Percentiles rank a stretch among this genome's conserved stretches.
These are phyloP conservation scores for Voacanga thouarsii DNA, from an alignment of 257 asterid genomes.

Conservation along the genomic window DNA sequence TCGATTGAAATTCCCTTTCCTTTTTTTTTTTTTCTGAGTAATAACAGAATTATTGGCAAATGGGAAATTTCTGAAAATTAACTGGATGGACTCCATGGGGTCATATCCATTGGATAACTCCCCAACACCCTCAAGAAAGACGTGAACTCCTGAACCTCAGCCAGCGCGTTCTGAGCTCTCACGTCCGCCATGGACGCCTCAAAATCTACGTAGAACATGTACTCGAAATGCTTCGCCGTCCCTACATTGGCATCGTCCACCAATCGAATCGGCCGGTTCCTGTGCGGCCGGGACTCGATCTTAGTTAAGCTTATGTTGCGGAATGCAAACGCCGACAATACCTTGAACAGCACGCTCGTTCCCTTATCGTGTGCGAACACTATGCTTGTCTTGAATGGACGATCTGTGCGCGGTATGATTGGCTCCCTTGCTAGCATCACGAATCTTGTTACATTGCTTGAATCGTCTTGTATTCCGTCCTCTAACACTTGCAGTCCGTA, in stretches of 20 bases:
- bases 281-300: conserved; percentile 86
- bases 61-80: background rate
- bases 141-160: conserved; percentile 90
- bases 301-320: conserved; percentile 72
- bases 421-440: conserved; percentile 93
- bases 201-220: conserved; percentile 77
- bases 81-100: conserved; percentile 69
- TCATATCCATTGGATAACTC: conserved; percentile 93
- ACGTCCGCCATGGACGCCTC: conserved; percentile 93
- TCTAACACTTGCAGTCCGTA: conserved; percentile 62
- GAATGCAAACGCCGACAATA: conserved; percentile 78
- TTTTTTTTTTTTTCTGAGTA: background rate
- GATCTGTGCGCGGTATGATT: conserved; percentile 68
- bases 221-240: conserved; percentile 77
- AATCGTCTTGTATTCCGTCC: conserved; percentile 81
- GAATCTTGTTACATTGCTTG: conserved; percentile 80
- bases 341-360: conserved; percentile 73
- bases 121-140: conserved; percentile 87
- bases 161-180: conserved; percentile 84
- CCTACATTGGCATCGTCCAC: conserved; percentile 66
- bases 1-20: background rate
- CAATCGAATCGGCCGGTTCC: conserved; percentile 62
- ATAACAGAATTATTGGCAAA: conserved; percentile 5
- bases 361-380: conserved; percentile 85
- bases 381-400: conserved; percentile 93